A percentile compares a stretch with the other conserved stretches of the same genome.
These are phyloP conservation scores for Immersiella caudata DNA, from an alignment of 495 filamentous ascomycete species.

Conservation along the genomic window DNA sequence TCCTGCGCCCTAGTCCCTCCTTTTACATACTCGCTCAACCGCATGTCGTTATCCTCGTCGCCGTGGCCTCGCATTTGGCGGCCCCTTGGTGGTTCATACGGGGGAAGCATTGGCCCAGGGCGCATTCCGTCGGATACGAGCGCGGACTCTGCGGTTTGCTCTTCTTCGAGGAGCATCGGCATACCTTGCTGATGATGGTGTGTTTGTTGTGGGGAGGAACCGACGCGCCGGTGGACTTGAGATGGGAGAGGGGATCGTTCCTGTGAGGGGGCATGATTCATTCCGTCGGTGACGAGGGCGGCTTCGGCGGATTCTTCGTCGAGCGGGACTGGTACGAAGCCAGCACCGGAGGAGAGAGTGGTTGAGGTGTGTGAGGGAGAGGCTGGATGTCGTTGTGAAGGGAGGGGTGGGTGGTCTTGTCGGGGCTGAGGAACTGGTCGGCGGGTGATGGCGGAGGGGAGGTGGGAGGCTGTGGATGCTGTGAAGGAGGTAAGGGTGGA, in stretches of 20 bases:
- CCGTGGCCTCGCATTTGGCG: conserved; percentile 42
- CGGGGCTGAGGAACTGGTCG: conserved; percentile 16
- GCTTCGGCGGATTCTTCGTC: conserved; percentile 31
- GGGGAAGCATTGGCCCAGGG: conserved; percentile 26
- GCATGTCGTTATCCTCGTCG: conserved; percentile 41
- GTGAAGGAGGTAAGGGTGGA: conserved; percentile 32
- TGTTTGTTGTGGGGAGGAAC: not conserved
- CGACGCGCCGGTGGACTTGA: not conserved
- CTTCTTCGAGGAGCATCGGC: conserved; percentile 34
- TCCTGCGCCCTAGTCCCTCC: conserved; percentile 42
- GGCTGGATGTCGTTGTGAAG: not conserved
- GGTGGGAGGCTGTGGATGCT: not conserved
- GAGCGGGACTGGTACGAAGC: conserved; percentile 26
- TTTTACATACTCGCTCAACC: conserved; percentile 45
- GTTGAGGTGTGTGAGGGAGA: not conserved
- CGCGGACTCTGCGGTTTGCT: conserved; percentile 33
- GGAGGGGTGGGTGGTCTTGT: not conserved
- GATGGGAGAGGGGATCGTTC: not conserved
- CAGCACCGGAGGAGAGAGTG: not conserved
- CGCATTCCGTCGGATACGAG: conserved; percentile 44
- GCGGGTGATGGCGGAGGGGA: conserved; percentile 10
- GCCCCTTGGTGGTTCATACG: conserved; percentile 22
- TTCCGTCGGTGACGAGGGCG: conserved; percentile 28
- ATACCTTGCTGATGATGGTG: conserved; percentile 17
- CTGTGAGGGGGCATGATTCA: conserved; percentile 10